Evolutionary conservation across 2,329 filamentous ascomycete genomes (phyloP), one percentile per base, ranked within the genome.

Genomic region (Mycogone perniciosa): DNA sequence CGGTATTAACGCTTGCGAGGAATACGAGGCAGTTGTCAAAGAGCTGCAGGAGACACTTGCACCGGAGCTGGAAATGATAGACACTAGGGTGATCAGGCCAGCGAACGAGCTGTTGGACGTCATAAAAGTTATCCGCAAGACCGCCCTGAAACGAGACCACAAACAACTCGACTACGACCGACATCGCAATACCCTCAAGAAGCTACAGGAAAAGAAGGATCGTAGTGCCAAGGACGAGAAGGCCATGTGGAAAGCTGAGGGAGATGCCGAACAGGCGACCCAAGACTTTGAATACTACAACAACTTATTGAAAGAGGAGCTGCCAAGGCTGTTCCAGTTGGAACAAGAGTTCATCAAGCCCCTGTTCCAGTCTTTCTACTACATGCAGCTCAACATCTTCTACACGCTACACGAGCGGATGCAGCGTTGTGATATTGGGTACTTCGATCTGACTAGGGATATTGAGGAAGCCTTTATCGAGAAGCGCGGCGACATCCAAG

Each of bases 321-420:
- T 99, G 56, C 93, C 93, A 30, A 89, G 90, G 69, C 80, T 99
- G 8, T 99, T 99, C 70, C 69, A 75, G 6, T 81, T 99, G 13
- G 93, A 99, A 69, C 82, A 85, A 57, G 87, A 97, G 68, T 97
- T 99, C 68, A 99, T 99, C 68, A 85, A 89, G 59, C 93, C 93
- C 3, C 81, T 99, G 6, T 99, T 99, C 77, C 93, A 97, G 68
- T 95, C 89, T 7, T 99, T 99, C 74, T 99, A 99, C 73, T 99
- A 97, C 76, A 99, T 99, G 93, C 93, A 99, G 71, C 81, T 99
- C 58, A 99, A 99, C 70, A 89, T 99, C 58, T 99, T 97, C 70
- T 99, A 99, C 71, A 99, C 93, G 1, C 77, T 99, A 48, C 93
- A 99, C 68, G 92, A 97, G 71, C 89, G 86, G 71, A 99, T 99